Conservation (phyloP, 108 stramenopile species). For the Conticribra guillardii region DNA sequence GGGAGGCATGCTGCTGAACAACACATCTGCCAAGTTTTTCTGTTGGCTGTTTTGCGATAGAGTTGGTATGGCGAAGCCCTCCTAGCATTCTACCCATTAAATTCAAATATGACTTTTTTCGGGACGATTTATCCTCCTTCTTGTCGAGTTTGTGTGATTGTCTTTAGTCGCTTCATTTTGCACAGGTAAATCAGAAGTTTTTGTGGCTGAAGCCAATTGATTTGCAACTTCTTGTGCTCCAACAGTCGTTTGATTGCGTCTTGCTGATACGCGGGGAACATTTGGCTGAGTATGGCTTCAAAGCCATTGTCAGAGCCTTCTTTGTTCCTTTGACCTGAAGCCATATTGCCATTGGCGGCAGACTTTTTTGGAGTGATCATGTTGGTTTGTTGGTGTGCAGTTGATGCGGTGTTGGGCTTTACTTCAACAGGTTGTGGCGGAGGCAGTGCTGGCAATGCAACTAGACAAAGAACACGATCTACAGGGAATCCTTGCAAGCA, state of each 20-base stretch:
- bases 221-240: constrained; percentile 64
- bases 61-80: constrained; percentile 11
- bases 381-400: too few relatives aligned
- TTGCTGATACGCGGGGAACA: constrained; percentile 67
- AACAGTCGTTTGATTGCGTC: constrained; percentile 56
- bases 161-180: too few relatives aligned
- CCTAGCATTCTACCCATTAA: constrained; percentile 35
- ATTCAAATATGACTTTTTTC: constrained; percentile 21
- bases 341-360: background rate
- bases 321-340: too few relatives aligned
- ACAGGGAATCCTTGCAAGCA: constrained; percentile 76
- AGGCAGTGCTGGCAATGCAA: constrained; percentile 25
- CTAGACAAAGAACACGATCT: constrained; percentile 69
- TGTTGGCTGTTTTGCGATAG: constrained; percentile 8
- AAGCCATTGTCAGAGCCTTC: constrained; percentile 42
- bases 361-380: too few relatives aligned
- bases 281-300: constrained; percentile 57
- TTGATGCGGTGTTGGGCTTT: too few relatives aligned
- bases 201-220: constrained; percentile 49
- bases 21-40: constrained; percentile 9
- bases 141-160: background rate
- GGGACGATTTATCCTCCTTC: constrained; percentile 4
- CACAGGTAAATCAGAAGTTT: too few relatives aligned
- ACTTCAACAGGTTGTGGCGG: constrained; percentile 8
- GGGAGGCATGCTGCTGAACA: constrained; percentile 17